A percentile compares a stretch with the other conserved stretches of the same genome.
Evolutionary conservation across 352 stramenopile genomes (phyloP).

Genomic region (Globisporangium middletonii): DNA sequence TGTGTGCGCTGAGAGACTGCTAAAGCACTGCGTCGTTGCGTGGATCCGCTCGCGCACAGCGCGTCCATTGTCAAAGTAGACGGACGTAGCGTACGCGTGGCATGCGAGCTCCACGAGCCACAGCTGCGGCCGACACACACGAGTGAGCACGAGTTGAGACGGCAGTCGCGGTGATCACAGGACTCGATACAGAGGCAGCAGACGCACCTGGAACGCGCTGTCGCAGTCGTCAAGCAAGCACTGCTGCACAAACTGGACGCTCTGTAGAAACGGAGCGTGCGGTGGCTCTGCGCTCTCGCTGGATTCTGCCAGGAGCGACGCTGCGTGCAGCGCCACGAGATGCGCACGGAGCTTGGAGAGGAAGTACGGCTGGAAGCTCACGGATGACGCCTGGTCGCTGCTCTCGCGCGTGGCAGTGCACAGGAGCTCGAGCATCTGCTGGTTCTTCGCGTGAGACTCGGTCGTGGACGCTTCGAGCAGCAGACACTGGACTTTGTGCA

Average conservation of each 20-base stretch:
- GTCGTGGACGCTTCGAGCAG: slow-evolving; percentile 39
- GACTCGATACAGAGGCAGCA: not conserved
- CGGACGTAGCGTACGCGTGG: slow-evolving; percentile 43
- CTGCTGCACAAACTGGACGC: slow-evolving; percentile 42
- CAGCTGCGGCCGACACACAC: slow-evolving; percentile 20
- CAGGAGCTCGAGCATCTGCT: slow-evolving; percentile 35
- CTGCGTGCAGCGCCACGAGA: slow-evolving; percentile 47
- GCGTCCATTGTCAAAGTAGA: slow-evolving; percentile 15
- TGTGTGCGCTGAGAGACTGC: slow-evolving; percentile 18
- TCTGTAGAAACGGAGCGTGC: slow-evolving; percentile 30
- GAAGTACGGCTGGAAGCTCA: slow-evolving; percentile 43
- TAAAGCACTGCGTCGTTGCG: slow-evolving; percentile 43
- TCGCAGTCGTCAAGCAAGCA: slow-evolving; percentile 40
- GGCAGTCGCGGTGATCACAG: not conserved
- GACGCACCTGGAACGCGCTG: slow-evolving; percentile 40
- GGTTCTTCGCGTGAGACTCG: slow-evolving; percentile 28
- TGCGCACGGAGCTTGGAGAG: slow-evolving; percentile 37
- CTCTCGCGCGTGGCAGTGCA: slow-evolving; percentile 28
- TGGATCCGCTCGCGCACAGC: slow-evolving; percentile 33
- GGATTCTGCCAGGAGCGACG: slow-evolving; percentile 26
- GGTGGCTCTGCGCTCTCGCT: slow-evolving; percentile 5
- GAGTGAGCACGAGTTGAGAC: not conserved
- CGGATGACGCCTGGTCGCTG: not conserved
- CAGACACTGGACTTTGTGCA: slow-evolving; percentile 55
- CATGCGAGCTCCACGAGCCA: slow-evolving; percentile 64